Evolutionary conservation across 2,329 filamentous ascomycete species (phyloP).

Genomic region (Fusarium sarcochroum): DNA sequence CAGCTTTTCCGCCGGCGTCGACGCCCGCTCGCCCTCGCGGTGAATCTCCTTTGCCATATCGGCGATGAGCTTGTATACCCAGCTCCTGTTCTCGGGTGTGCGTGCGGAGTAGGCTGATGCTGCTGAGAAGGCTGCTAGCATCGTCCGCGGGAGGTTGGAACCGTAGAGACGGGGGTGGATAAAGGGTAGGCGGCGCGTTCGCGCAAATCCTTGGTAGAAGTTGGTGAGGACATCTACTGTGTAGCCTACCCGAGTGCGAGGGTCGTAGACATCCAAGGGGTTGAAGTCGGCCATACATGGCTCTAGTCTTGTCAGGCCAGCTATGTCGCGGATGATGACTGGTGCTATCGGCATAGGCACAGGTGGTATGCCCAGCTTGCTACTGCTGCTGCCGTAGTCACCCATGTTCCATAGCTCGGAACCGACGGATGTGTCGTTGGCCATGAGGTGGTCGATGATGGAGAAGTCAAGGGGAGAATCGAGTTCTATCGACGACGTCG

Average conservation of each 20-base stretch:
- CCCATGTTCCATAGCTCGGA: constrained; percentile 49
- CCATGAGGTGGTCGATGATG: constrained; percentile 54
- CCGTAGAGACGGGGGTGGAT: constrained; percentile 61
- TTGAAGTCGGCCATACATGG: constrained; percentile 48
- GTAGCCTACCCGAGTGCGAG: constrained; percentile 54
- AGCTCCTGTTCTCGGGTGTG: constrained; percentile 55
- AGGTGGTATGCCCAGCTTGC: constrained; percentile 53
- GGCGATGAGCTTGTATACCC: constrained; percentile 57
- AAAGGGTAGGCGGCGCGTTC: constrained; percentile 57
- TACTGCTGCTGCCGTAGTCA: constrained; percentile 38
- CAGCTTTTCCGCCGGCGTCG: constrained; percentile 56
- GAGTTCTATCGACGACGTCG: constrained; percentile 44
- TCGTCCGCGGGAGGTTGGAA: constrained; percentile 55
- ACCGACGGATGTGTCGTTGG: constrained; percentile 39
- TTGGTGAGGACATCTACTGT: constrained; percentile 52
- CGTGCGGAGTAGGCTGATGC: constrained; percentile 57
- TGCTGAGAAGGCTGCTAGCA: constrained; percentile 58
- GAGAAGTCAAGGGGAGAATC: constrained; percentile 53
- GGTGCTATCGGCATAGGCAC: constrained; percentile 44
- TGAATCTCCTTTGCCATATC: constrained; percentile 57
- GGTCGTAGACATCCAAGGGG: constrained; percentile 55
- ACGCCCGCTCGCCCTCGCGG: constrained; percentile 51
- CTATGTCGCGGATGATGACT: constrained; percentile 51
- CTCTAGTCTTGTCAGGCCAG: constrained; percentile 43
- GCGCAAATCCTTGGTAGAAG: constrained; percentile 55